A percentile compares a stretch with the other conserved stretches of the same genome.
These are phyloP conservation scores for Theileria orientalis DNA, from an alignment of 169 alveolate genomes.

Conservation along the genomic window DNA sequence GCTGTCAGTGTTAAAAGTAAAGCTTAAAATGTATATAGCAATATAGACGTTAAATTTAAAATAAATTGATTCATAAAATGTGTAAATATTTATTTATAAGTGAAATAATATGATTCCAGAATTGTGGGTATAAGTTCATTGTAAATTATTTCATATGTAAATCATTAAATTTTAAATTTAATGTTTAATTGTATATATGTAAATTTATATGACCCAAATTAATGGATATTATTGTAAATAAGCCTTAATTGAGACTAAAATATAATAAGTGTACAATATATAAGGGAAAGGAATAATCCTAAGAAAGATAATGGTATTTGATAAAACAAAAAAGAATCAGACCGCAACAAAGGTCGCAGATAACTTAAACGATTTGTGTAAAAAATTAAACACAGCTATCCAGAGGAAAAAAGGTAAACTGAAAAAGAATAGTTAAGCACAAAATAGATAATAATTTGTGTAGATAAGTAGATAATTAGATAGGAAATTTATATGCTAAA, in stretches of 20 bases:
- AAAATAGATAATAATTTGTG: background rate
- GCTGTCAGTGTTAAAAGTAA: no score
- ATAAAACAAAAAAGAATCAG: background rate
- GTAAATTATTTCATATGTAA: background rate
- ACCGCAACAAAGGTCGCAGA: slow-evolving; percentile 19
- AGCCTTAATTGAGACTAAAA: no score
- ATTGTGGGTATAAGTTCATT: background rate
- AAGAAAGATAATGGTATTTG: background rate
- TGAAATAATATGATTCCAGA: background rate
- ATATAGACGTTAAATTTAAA: no score
- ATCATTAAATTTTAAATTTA: background rate
- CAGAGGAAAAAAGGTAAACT: slow-evolving; percentile 12
- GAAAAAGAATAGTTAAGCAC: no score
- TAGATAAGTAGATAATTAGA: no score
- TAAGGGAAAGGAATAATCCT: no score
- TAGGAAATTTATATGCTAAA: no score
- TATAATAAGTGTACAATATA: no score
- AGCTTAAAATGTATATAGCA: no score
- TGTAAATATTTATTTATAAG: background rate
- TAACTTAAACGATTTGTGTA: slow-evolving; percentile 5
- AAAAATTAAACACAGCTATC: slow-evolving; percentile 7
- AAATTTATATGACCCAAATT: no score
- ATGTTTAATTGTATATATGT: no score
- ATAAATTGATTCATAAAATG: background rate
- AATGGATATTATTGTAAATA: no score